Evolutionary conservation across 1,284 basidiomycete species (phyloP).

Genomic region (Marasmius fiardii): DNA sequence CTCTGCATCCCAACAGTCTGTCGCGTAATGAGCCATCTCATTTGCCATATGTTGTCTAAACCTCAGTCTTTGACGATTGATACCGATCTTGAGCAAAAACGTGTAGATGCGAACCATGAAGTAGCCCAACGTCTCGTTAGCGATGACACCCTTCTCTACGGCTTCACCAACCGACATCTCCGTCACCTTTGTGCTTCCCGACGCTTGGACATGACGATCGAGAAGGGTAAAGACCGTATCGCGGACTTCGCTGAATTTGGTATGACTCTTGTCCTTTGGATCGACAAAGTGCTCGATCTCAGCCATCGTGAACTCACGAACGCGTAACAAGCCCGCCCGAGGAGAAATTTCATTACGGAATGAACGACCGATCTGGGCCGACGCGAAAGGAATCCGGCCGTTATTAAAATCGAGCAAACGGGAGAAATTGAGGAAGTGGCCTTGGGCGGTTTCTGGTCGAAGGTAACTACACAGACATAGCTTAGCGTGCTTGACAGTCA

Average conservation of each 20-base stretch:
- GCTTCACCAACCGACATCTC: conserved; percentile 86
- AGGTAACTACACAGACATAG: conserved; percentile 61
- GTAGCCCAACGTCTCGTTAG: conserved; percentile 97
- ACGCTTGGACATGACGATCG: conserved; percentile 79
- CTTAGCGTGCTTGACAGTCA: not conserved
- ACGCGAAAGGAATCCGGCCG: conserved; percentile 93
- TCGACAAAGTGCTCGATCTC: conserved; percentile 99
- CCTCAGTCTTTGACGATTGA: conserved; percentile 79
- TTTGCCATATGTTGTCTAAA: conserved; percentile 95
- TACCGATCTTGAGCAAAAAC: conserved; percentile 92
- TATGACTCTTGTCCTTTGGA: conserved; percentile 89
- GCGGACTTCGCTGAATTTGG: conserved; percentile 80
- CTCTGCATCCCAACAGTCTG: conserved; percentile 99
- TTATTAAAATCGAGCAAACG: conserved; percentile 98
- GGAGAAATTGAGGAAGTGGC: conserved; percentile 99
- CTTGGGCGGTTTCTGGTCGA: conserved; percentile 97
- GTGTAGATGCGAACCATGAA: conserved; percentile 92
- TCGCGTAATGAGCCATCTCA: conserved; percentile 99
- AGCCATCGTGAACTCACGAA: conserved; percentile 99
- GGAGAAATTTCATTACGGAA: conserved; percentile 99
- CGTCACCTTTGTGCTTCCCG: conserved; percentile 68
- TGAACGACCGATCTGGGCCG: conserved; percentile 93
- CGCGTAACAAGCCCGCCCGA: conserved; percentile 91
- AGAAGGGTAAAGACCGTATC: conserved; percentile 78
- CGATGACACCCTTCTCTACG: conserved; percentile 83